phyloP scores from a whole-genome alignment of 768 basidiomycete species.

The Psilocybe subaeruginosa region DNA sequence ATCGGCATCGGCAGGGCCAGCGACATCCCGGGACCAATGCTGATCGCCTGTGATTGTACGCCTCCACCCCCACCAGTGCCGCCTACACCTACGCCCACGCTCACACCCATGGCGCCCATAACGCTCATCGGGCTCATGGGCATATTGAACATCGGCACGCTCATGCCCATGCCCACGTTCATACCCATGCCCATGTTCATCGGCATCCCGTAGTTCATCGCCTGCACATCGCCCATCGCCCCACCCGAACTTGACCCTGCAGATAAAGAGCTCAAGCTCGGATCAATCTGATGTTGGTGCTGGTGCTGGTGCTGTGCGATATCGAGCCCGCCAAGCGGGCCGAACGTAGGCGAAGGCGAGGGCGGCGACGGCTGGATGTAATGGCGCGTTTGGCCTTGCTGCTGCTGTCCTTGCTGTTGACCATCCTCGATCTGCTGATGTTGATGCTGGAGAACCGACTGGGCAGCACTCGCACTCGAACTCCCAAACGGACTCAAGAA shows the following conservation, averaged over 20 bases:
- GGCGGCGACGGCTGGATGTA: not conserved
- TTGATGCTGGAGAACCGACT: too few relatives aligned
- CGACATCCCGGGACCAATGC: not conserved
- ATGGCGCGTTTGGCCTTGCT: not conserved
- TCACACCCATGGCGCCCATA: not conserved
- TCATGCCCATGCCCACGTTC: not conserved
- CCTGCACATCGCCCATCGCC: not conserved
- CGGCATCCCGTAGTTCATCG: not conserved
- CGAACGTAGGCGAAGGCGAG: not conserved
- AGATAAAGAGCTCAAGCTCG: not conserved
- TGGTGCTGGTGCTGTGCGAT: not conserved
- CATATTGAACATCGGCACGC: not conserved
- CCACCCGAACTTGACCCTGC: not conserved
- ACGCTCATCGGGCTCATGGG: not conserved
- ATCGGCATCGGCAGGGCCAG: not conserved
- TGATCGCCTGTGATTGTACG: not conserved
- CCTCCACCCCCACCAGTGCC: too few relatives aligned
- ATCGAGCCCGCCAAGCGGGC: not conserved
- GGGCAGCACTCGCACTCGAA: not conserved
- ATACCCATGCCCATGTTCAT: conserved; percentile 6
- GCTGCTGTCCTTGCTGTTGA: not conserved
- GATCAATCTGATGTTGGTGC: not conserved
- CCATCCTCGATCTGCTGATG: too few relatives aligned
- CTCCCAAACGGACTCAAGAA: not conserved
- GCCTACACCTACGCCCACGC: too few relatives aligned